Evolutionary conservation across 2,329 filamentous ascomycete species (phyloP), one percentile per base, ranked within the genome.

Genomic region (Rhinocladiella mackenziei): DNA sequence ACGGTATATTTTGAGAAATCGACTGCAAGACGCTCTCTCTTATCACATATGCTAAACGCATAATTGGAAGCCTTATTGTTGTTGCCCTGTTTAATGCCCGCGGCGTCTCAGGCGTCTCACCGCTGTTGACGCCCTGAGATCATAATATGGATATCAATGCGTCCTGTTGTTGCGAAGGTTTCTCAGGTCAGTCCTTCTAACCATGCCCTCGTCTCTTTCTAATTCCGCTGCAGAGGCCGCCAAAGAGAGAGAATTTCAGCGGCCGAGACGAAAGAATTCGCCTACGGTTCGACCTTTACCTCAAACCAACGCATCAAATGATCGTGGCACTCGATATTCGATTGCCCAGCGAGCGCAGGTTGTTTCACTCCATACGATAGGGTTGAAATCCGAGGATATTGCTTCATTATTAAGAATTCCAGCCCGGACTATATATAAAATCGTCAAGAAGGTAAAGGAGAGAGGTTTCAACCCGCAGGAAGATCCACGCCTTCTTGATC

Each of bases 391-490:
- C 13, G 9, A 13, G 9, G 5, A 43, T 14, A 22, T 43, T 19
- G 30, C 22, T 9, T 8, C 9, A 3, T n/a, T 5, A 3, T 17
- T 36, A 6, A 26, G 17, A 3, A 25, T 43, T 2, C 23, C 29
- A 4, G 26, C 14, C 3, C 2, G 22, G 7, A n/a, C 17, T 13
- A 44, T 56, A 19, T 53, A 52, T 7, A 44, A 35, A 22, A 59
- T 59, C 30, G 53, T 59, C 37, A 50, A 56, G 13, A 45, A 39
- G 35, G 42, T 37, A 7, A 22, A 39, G 17, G 22, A 50, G 17
- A 26, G 39, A 18, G 33, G 44, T 6, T 55, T 34, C 38, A 9
- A 45, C n/a, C 38, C 39, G 3, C 6, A 35, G 9, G 28, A 36
- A 4, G 30, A 47, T 39, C 33, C 22, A 22, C n/a, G 22, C 18